A percentile compares a stretch with the other conserved stretches of the same genome.
phyloP scores from a whole-genome alignment of 495 filamentous ascomycete species.

The Penicillium samsonianum region DNA sequence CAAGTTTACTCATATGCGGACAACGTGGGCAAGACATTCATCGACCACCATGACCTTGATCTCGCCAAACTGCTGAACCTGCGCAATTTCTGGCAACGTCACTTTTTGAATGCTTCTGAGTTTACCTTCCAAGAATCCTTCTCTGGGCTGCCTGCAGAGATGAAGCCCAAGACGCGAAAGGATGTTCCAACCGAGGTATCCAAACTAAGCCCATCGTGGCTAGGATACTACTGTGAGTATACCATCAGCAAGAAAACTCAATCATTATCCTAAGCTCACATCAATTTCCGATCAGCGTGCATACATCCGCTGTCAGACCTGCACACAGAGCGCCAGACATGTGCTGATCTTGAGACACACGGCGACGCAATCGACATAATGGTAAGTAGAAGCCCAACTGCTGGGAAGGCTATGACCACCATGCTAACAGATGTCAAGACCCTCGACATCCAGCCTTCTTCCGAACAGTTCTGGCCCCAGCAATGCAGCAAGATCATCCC shows the following conservation, averaged over 20 bases:
- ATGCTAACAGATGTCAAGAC: conserved; percentile 19
- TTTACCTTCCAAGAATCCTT: conserved; percentile 32
- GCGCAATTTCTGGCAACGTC: conserved; percentile 43
- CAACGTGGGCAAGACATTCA: conserved; percentile 9
- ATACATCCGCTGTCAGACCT: conserved; percentile 32
- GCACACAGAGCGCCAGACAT: conserved; percentile 25
- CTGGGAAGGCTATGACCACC: not conserved
- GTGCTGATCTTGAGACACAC: conserved; percentile 31
- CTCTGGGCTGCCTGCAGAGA: conserved; percentile 7
- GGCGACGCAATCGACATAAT: conserved; percentile 23
- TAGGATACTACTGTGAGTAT: conserved; percentile 41
- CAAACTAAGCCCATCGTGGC: conserved; percentile 29
- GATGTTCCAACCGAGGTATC: not conserved
- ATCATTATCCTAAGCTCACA: not conserved
- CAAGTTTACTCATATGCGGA: conserved; percentile 27
- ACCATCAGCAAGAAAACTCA: no score
- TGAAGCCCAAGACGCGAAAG: conserved; percentile 25
- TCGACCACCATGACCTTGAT: conserved; percentile 14
- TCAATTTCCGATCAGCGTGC: conserved; percentile 27
- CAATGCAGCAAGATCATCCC: conserved; percentile 28
- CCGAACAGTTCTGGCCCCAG: conserved; percentile 27
- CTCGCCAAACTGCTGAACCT: conserved; percentile 32
- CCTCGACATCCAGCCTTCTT: conserved; percentile 20
- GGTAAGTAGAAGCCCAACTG: conserved; percentile 15
- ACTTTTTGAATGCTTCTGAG: conserved; percentile 31